Evolutionary conservation across 208 protist species (phyloP).

Genomic region (Trypanosoma vivax): DNA sequence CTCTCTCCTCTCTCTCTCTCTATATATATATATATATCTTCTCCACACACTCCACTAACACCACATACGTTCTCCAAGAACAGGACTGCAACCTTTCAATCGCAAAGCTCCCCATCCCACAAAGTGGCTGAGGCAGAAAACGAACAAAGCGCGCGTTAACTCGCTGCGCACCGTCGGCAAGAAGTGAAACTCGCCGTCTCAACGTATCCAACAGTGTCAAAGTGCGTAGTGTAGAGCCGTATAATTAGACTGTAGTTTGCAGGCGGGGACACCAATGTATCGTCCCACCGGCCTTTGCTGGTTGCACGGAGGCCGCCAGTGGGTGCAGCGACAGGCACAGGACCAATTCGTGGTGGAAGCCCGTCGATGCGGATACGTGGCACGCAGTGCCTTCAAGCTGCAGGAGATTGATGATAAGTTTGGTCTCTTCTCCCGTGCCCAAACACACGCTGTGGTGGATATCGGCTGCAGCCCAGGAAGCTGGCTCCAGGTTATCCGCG

Average conservation of each 20-base stretch:
- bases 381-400: constrained; percentile 80
- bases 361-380: constrained; percentile 60
- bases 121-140: no score
- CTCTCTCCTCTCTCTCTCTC: neutral
- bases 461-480: constrained; percentile 81
- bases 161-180: no score
- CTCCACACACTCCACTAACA: no score
- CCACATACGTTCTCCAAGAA: no score
- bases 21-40: no score
- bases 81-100: no score
- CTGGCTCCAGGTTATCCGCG: constrained; percentile 77
- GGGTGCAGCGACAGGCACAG: constrained; percentile 50
- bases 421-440: constrained; percentile 31
- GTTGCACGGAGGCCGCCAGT: constrained; percentile 28
- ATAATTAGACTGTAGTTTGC: no score
- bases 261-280: constrained; percentile 36
- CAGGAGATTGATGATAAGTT: constrained; percentile 62
- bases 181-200: no score
- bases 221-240: no score
- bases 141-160: no score
- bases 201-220: no score
- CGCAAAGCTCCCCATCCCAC: no score
- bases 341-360: constrained; percentile 64
- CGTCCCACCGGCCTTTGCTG: neutral
- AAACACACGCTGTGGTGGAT: constrained; percentile 60